Percentiles rank a stretch among this genome's conserved stretches.
phyloP scores from a whole-genome alignment of 129 eudicot species.

The Glebionis coronaria region DNA sequence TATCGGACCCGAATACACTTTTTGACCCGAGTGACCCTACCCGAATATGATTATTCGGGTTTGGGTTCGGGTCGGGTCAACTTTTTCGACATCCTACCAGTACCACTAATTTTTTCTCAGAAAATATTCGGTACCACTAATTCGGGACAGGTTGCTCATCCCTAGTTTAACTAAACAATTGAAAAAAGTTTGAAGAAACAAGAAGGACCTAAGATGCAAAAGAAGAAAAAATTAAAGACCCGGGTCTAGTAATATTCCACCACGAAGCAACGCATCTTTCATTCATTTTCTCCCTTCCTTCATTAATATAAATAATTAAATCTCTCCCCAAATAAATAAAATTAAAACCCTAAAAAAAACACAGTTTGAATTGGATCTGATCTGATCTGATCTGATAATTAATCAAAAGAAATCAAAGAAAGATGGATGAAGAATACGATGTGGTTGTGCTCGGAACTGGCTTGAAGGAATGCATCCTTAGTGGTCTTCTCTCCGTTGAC shows the following conservation, averaged over 20 bases:
- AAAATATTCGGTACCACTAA: too few species aligned
- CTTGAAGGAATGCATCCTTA: conserved; percentile 93
- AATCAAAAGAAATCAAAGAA: conserved; percentile 9
- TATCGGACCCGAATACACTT: too few species aligned
- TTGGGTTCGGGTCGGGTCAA: too few species aligned
- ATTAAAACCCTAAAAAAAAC: too few species aligned
- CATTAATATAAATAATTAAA: neutral
- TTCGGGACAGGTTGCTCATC: too few species aligned
- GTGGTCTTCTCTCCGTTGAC: conserved; percentile 91
- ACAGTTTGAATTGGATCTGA: neutral
- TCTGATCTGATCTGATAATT: neutral
- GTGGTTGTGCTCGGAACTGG: conserved; percentile 87
- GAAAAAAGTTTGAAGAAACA: too few species aligned
- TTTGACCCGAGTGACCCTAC: too few species aligned
- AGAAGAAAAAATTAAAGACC: neutral
- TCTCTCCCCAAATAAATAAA: neutral
- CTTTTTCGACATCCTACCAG: too few species aligned
- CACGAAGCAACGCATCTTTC: conserved; percentile 36
- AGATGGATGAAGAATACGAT: conserved; percentile 91
- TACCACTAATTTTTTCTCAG: too few species aligned
- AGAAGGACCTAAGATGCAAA: neutral
- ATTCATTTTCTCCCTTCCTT: neutral
- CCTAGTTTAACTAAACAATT: too few species aligned
- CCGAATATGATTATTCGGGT: too few species aligned
- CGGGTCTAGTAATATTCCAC: conserved; percentile 18